Conservation (phyloP, 2,329 filamentous ascomycete species). For the Pestalotiopsis sp. region DNA sequence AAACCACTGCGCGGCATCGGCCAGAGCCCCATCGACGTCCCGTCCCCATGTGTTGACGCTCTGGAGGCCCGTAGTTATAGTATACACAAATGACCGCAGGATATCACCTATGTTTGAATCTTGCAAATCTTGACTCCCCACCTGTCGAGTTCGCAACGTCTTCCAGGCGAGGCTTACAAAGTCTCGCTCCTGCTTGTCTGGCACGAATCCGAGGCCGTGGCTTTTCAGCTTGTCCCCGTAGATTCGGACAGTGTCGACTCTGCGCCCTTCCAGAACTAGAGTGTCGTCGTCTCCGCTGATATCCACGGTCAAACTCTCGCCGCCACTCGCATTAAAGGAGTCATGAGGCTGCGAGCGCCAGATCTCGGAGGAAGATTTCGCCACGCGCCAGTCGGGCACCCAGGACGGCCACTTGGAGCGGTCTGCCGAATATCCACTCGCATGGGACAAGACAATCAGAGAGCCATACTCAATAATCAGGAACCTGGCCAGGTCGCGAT, state of each 20-base stretch:
- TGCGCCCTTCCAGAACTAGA: constrained; percentile 17
- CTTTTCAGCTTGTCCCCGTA: constrained; percentile 21
- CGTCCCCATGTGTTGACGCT: background rate
- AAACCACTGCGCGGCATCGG: background rate
- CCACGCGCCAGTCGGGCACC: constrained; percentile 16
- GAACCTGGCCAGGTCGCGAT: constrained; percentile 13
- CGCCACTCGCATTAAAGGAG: background rate
- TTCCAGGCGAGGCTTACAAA: constrained; percentile 21
- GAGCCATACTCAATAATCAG: constrained; percentile 3
- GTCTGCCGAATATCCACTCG: background rate
- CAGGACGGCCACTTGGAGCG: constrained; percentile 16
- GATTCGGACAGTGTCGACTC: constrained; percentile 14
- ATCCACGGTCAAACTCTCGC: background rate
- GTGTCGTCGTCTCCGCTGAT: background rate
- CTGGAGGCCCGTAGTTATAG: background rate
- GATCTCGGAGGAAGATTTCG: constrained; percentile 19
- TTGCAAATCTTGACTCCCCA: background rate
- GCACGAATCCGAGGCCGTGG: constrained; percentile 18
- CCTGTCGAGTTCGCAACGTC: constrained; percentile 2
- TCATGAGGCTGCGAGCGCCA: constrained; percentile 5
- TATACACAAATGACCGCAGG: background rate
- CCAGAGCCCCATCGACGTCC: background rate
- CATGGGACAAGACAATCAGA: background rate
- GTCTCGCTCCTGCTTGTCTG: constrained; percentile 19
- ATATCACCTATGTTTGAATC: background rate